A percentile compares a stretch with the other conserved stretches of the same genome.
Conservation (phyloP, 2,329 filamentous ascomycete genomes). For the Cordyceps javanica region DNA sequence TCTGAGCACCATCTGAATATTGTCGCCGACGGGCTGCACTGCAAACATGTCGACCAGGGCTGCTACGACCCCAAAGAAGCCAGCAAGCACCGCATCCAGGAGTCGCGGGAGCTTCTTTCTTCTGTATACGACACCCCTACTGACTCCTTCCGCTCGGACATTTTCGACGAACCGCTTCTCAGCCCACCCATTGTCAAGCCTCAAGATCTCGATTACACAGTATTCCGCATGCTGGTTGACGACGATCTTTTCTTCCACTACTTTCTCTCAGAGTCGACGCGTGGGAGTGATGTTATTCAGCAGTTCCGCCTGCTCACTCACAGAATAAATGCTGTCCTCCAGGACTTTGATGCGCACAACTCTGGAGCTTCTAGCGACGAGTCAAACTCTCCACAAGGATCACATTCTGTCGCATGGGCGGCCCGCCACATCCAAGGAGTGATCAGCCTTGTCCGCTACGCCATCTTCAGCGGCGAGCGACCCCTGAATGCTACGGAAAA, state of each 20-base stretch:
- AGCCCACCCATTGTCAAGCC: constrained; percentile 21
- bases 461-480: constrained; percentile 32
- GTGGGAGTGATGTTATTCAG: constrained; percentile 39
- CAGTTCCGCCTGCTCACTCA: constrained; percentile 43
- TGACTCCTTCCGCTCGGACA: constrained; percentile 41
- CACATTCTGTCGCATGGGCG: constrained; percentile 40
- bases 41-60: constrained; percentile 31
- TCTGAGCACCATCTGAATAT: constrained; percentile 45
- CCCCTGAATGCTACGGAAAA: constrained; percentile 34
- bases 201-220: constrained; percentile 42
- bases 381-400: not conserved
- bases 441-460: constrained; percentile 35
- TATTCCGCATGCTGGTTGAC: constrained; percentile 48
- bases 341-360: constrained; percentile 33
- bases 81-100: constrained; percentile 36
- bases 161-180: constrained; percentile 36
- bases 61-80: constrained; percentile 24
- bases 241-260: constrained; percentile 50
- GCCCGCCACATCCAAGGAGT: constrained; percentile 39
- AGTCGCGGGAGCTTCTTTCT: constrained; percentile 46
- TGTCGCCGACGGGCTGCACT: constrained; percentile 47
- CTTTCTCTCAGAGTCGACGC: constrained; percentile 40
- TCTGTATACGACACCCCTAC: constrained; percentile 33
- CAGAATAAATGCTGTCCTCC: constrained; percentile 41
- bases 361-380: not conserved